A percentile compares a stretch with the other conserved stretches of the same genome.
Evolutionary conservation across 352 stramenopile genomes (phyloP).

Genomic region (Thalassiosira hispida): DNA sequence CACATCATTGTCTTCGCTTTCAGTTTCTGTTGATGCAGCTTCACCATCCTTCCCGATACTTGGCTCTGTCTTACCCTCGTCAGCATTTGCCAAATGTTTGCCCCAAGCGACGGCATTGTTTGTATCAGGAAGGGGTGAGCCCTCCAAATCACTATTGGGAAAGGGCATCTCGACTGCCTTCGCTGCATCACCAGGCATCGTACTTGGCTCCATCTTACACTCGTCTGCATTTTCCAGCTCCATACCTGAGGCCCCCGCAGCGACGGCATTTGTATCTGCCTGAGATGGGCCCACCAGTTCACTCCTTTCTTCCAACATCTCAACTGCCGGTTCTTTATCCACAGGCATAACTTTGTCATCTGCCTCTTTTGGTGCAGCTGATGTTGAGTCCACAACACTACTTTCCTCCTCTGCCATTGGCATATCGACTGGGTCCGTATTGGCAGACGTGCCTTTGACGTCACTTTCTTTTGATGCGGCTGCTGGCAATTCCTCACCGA

Average conservation of each 20-base stretch:
- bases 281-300: background rate
- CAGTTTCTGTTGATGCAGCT: background rate
- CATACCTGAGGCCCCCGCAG: too few species aligned
- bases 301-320: background rate
- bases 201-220: too few species aligned
- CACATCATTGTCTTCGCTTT: background rate
- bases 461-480: background rate
- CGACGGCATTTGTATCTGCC: background rate
- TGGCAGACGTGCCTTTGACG: background rate
- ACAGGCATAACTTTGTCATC: background rate
- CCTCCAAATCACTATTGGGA: too few species aligned
- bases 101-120: background rate
- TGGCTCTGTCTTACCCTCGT: background rate
- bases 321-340: background rate
- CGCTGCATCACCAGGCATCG: too few species aligned
- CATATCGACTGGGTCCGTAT: background rate
- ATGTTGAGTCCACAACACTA: background rate
- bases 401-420: background rate
- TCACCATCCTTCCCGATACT: background rate
- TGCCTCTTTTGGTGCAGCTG: background rate
- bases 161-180: too few species aligned
- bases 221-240: too few species aligned
- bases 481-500: background rate
- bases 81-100: background rate
- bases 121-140: background rate